Evolutionary conservation across 495 filamentous ascomycete species (phyloP), one percentile per base, ranked within the genome.

Genomic region (Penicillium paradoxum): DNA sequence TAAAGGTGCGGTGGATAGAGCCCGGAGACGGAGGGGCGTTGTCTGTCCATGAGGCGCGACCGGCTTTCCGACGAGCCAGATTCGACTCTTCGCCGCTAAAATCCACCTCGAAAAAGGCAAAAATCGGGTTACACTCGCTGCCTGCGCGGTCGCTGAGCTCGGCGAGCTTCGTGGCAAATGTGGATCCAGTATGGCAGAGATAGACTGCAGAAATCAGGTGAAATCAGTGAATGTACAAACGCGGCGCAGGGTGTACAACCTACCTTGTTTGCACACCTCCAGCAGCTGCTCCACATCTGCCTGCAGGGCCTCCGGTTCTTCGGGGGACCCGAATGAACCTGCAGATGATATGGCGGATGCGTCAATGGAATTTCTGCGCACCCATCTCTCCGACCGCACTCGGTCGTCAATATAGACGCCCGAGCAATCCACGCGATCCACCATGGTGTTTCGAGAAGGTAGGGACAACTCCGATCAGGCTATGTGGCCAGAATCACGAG

Each of bases 351-450:
- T 57, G 6, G 54, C 59, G 24, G 57, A 59, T 60, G 60, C 45
- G 38, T 60, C 56, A 55, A 66, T 59, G 56, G 77, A 61, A 40
- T 64, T 68, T 49, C 72, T 65, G 54, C 64, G 72, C 48, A 85
- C 74, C 71, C 78, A 73, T 63, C 83, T 76, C 55, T 90, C 85
- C 56, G 82, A 75, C 54, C 71, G 73, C 47, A 88, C 81, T 45
- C 82, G 81, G 64, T 85, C 84, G 72, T 93, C 87, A 53, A 93
- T 88, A 66, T 91, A 93, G 57, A 93, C 84, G 53, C 89, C 83
- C 73, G 87, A 84, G 73, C 86, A 91, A 55, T 81, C 74, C 60
- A 82, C 77, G 69, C 77, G 75, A 69, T 89, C 87, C 85, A 88
- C 87, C 58, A 64, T 75, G 57, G 58, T 64, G 49, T 64, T 46